phyloP scores from a whole-genome alignment of 257 asterid genomes.

The Lycium ferocissimum region DNA sequence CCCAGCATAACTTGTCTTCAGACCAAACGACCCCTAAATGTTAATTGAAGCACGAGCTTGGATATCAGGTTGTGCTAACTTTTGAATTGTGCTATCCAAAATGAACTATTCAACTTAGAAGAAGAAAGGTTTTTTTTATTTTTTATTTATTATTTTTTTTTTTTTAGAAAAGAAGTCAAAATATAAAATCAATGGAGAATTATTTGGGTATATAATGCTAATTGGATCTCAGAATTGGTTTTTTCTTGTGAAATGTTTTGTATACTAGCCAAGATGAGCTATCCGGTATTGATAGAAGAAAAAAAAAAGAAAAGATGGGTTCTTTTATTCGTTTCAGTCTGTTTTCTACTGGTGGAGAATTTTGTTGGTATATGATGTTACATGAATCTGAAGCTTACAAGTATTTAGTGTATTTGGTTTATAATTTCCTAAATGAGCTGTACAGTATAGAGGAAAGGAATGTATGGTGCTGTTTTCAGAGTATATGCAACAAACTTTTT shows the following conservation, averaged over 20 bases:
- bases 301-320: neutral
- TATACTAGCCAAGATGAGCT: neutral
- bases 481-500: neutral
- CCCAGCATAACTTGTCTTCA: too few relatives aligned
- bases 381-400: neutral
- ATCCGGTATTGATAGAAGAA: neutral
- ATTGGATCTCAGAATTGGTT: neutral
- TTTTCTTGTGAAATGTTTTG: neutral
- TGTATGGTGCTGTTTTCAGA: neutral
- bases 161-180: neutral
- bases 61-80: neutral
- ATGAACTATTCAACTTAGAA: neutral
- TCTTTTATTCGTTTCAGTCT: neutral
- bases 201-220: neutral
- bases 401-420: neutral
- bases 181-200: neutral
- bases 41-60: slow-evolving; percentile 14
- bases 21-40: neutral
- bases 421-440: neutral
- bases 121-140: neutral
- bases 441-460: neutral
- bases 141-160: too few relatives aligned
- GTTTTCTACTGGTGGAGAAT: neutral
- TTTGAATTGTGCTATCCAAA: slow-evolving; percentile 7
- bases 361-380: neutral